These are phyloP conservation scores for Coriaria nepalensis DNA, from an alignment of 306 rosid species.

Conservation along the genomic window DNA sequence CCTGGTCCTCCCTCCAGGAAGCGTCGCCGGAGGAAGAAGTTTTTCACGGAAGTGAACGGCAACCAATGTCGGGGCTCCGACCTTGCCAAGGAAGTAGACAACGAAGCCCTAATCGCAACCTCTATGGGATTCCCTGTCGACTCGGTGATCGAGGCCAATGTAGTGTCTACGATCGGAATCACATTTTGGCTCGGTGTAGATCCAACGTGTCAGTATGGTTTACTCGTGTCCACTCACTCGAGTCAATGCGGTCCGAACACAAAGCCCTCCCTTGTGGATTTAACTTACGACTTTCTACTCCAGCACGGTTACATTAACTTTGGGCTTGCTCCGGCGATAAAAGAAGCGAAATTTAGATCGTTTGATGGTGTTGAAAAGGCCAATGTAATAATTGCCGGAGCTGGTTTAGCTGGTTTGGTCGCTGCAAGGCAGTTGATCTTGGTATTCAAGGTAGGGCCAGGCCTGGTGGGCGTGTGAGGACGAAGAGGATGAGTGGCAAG, in stretches of 20 bases:
- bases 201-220: conserved; percentile 64
- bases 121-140: conserved; percentile 84
- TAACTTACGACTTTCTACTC: conserved; percentile 52
- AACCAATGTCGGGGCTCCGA: conserved; percentile 52
- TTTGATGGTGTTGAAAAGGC: conserved; percentile 43
- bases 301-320: conserved; percentile 82
- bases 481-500: conserved; percentile 52
- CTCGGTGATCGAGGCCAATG: conserved; percentile 75
- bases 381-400: conserved; percentile 66
- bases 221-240: conserved; percentile 44
- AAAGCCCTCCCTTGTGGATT: conserved; percentile 47
- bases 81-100: conserved; percentile 47
- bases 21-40: conserved; percentile 85
- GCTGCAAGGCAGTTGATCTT: conserved; percentile 77
- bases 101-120: conserved; percentile 65
- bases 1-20: conserved; percentile 34
- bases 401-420: conserved; percentile 74
- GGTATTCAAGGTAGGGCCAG: conserved; percentile 67
- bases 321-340: conserved; percentile 55
- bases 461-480: conserved; percentile 85
- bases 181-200: conserved; percentile 65
- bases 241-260: conserved; percentile 60
- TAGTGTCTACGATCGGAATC: conserved; percentile 65
- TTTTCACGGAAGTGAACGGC: conserved; percentile 57
- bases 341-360: conserved; percentile 38